Conservation (phyloP, 1,284 basidiomycete species). For the Sanguinoderma infundibulare region DNA sequence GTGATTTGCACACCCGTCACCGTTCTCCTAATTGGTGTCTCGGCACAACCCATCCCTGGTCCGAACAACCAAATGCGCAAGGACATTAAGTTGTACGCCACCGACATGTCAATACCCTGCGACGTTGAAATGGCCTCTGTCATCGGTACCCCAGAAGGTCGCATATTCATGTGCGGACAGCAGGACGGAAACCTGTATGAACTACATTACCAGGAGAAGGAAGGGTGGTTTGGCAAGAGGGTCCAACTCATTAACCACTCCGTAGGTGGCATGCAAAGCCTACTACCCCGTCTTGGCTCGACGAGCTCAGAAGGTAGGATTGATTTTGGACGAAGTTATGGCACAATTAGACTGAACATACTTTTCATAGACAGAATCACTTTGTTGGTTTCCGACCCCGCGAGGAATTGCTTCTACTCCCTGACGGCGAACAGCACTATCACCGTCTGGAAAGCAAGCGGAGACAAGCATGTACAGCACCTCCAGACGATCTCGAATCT, state of each 20-base stretch:
- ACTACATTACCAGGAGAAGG: conserved; percentile 88
- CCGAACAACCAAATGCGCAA: conserved; percentile 54
- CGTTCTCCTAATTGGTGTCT: conserved; percentile 87
- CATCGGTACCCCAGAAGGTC: conserved; percentile 78
- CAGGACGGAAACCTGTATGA: conserved; percentile 93
- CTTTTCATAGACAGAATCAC: conserved; percentile 65
- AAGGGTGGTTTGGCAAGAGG: conserved; percentile 92
- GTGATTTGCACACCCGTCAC: conserved; percentile 89
- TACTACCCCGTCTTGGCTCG: conserved; percentile 68
- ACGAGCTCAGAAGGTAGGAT: conserved; percentile 62
- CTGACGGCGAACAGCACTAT: conserved; percentile 74
- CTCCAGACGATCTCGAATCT: conserved; percentile 71
- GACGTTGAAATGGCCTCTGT: conserved; percentile 88
- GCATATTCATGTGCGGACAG: conserved; percentile 90
- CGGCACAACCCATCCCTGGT: conserved; percentile 53
- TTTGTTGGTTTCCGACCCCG: conserved; percentile 66
- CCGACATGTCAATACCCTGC: conserved; percentile 81
- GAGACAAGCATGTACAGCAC: conserved; percentile 68
- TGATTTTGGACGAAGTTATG: background rate
- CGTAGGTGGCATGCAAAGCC: conserved; percentile 72
- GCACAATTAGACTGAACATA: conserved; percentile 6
- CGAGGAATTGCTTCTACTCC: conserved; percentile 76
- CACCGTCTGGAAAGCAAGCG: conserved; percentile 64
- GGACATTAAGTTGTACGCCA: conserved; percentile 90
- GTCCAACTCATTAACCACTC: conserved; percentile 85